Evolutionary conservation across 2,329 filamentous ascomycete species (phyloP).

Genomic region (Rosellinia necatrix): DNA sequence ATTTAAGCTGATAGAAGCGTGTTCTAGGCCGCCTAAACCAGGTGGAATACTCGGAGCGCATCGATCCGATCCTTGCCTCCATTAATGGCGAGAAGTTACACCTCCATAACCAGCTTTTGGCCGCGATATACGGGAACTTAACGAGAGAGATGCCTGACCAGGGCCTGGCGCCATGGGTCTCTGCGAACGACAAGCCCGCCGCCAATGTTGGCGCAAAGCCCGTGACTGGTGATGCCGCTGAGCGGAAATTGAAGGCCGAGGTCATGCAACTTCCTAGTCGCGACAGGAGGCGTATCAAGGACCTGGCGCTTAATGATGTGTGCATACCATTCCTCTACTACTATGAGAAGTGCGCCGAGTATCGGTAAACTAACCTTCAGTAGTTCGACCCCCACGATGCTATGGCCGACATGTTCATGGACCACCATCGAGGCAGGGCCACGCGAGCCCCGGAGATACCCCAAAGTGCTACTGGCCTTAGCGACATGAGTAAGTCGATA

Average conservation of each 20-base stretch:
- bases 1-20: slow-evolving; percentile 37
- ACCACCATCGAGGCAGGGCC: slow-evolving; percentile 53
- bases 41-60: slow-evolving; percentile 60
- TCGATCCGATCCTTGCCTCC: slow-evolving; percentile 64
- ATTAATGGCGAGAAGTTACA: slow-evolving; percentile 64
- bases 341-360: neutral
- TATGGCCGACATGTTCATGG: slow-evolving; percentile 56
- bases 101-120: slow-evolving; percentile 70
- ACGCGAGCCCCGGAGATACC: slow-evolving; percentile 63
- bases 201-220: slow-evolving; percentile 63
- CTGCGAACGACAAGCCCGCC: slow-evolving; percentile 70
- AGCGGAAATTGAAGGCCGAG: slow-evolving; percentile 68
- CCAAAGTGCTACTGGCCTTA: slow-evolving; percentile 72
- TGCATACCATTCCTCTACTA: slow-evolving; percentile 39
- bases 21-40: slow-evolving; percentile 65
- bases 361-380: slow-evolving; percentile 31
- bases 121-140: slow-evolving; percentile 70
- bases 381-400: slow-evolving; percentile 61
- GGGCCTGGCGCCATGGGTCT: slow-evolving; percentile 72
- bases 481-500: slow-evolving; percentile 72
- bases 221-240: slow-evolving; percentile 66
- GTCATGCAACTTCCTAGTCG: slow-evolving; percentile 72
- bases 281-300: slow-evolving; percentile 69
- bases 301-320: slow-evolving; percentile 65
- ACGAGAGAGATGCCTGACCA: slow-evolving; percentile 71